Evolutionary conservation across 345 rosid genomes (phyloP), one percentile per base, ranked within the genome.

Genomic region (Triadica sebifera): DNA sequence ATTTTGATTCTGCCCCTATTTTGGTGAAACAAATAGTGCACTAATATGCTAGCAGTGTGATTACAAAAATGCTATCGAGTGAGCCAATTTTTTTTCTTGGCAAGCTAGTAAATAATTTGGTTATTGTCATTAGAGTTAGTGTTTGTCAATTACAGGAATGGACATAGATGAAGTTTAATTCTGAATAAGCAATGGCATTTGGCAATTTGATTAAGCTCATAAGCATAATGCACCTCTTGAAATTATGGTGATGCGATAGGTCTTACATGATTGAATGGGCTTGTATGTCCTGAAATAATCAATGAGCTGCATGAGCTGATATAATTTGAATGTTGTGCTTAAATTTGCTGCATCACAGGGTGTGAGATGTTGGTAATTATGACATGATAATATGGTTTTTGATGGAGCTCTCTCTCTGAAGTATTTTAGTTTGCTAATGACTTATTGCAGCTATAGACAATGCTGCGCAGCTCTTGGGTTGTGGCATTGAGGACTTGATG

Each of bases 381-480:
- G 15, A 34, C 55, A 45, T 46, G 17, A 12, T 20, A 57, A 20
- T 39, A 56, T 37, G 37, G 34, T 69, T 51, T 50, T 13, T 55
- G 22, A 17, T 34, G 50, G 16, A 7, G 46, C 53, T 53, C 37
- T 77, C 47, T 65, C 10, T 58, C 25, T 65, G 29, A 38, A 29
- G 46, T 17, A 46, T 38, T 57, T 49, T 58, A 56, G 70, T 59
- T 59, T 45, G 22, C 43, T 72, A 46, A 69, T 77, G 74, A 41
- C 80, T 74, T 78, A 69, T 80, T 77, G 56, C 85, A 95, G 99
- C 98, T 81, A 71, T 93, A 66, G 83, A 80, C 61, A 91, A 71
- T 84, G 89, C 89, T 70, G 86, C 97, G 56, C 87, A 79, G 83
- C 80, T 95, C 77, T 81, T 95, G 89, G 90, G 91, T 51, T 95